These are phyloP conservation scores for Neltuma alba DNA, from an alignment of 306 rosid genomes.

Conservation along the genomic window DNA sequence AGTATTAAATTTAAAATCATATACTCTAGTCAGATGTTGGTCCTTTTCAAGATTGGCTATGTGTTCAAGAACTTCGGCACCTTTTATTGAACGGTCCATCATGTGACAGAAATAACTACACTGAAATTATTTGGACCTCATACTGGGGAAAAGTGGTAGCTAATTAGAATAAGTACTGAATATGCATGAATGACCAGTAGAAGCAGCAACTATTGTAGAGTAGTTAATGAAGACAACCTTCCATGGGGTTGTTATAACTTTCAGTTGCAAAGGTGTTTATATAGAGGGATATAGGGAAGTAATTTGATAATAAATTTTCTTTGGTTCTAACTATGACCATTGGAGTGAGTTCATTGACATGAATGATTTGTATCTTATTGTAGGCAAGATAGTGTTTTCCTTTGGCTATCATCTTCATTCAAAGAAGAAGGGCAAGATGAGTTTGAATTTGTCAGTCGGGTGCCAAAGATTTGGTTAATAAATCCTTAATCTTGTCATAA, in stretches of 20 bases:
- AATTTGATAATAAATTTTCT: neutral
- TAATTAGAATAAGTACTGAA: neutral
- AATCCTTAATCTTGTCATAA: neutral
- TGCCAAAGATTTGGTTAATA: neutral
- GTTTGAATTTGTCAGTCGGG: neutral
- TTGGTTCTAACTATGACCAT: neutral
- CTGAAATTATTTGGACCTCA: too few species aligned
- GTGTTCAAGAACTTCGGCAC: too few species aligned
- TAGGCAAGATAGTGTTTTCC: neutral
- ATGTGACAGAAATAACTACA: too few species aligned
- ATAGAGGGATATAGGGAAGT: neutral
- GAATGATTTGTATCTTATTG: too few species aligned
- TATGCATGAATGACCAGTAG: neutral
- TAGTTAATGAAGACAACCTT: neutral
- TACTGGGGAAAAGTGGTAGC: too few species aligned
- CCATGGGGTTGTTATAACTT: neutral
- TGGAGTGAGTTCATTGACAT: too few species aligned
- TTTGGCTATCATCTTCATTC: neutral
- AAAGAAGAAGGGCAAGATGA: neutral
- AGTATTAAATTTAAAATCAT: too few species aligned
- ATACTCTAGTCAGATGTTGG: too few species aligned
- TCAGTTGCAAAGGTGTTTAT: neutral
- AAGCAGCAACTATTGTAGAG: neutral
- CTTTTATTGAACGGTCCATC: too few species aligned
- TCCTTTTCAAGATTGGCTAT: too few species aligned